Evolutionary conservation across 306 rosid genomes (phyloP), one percentile per base, ranked within the genome.

Genomic region (Mimosa pudica): DNA sequence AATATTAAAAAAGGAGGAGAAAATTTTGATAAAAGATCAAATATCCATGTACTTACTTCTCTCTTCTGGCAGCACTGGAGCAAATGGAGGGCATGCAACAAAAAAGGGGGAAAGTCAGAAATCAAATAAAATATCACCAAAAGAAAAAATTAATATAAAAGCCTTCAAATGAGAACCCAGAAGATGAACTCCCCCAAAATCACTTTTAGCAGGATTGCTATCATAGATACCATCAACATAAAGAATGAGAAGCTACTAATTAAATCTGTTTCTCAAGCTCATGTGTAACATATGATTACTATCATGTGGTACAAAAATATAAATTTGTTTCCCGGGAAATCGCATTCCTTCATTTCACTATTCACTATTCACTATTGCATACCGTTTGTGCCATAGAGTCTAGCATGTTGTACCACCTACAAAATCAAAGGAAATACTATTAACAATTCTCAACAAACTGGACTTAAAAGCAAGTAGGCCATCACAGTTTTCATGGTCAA

Each of bases 361-460:
- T 84, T 77, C n/a, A n/a, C n/a, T n/a, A n/a, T 76, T 58, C 20
- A 32, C 71, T 60, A 62, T 84, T 77, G 79, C 97, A 41, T 88
- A 95, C 98, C 92, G 54, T 95, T 95, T 83, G 44, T 83, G 2
- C 98, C 98, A 49, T 89, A 86, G 52, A 85, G 87, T 82, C 92
- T 87, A 75, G 85, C 94, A 90, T 95, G 89, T 49, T 87, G 85
- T 52, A 78, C 85, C 48, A 95, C 98, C 98, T 94, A 89, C 63
- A 41, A 70, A 63, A 73, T 45, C 8, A 24, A 48, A 71, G 24
- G 8, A 32, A 52, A 20, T 41, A 11, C 72, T 66, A 65, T 70
- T n/a, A 24, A 54, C 68, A 82, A 74, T 66, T 49, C n/a, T 41
- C 55, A 77, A 57, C 77, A 70, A 61, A 48, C 62, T 16, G 58